phyloP scores from a whole-genome alignment of 2,329 filamentous ascomycete species.

The Penicillium hordei region DNA sequence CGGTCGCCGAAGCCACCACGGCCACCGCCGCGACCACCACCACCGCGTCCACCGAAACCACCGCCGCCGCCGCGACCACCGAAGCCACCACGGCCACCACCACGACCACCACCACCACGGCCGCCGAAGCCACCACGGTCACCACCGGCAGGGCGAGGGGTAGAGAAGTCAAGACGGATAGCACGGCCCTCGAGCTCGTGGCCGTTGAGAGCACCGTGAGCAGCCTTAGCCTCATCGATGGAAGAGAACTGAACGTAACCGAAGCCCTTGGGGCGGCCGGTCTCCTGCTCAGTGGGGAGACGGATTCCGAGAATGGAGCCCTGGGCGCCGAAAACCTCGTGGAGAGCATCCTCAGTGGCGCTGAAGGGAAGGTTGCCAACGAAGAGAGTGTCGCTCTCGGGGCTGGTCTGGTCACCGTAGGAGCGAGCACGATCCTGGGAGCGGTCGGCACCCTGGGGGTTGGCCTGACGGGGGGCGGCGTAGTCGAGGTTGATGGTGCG shows the following conservation, averaged over 20 bases:
- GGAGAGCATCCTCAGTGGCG: conserved; percentile 72
- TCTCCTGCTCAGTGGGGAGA: conserved; percentile 83
- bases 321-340: conserved; percentile 70
- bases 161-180: conserved; percentile 80
- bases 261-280: conserved; percentile 84
- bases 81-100: conserved; percentile 51
- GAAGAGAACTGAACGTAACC: conserved; percentile 84
- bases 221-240: conserved; percentile 77
- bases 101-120: conserved; percentile 53
- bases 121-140: conserved; percentile 48
- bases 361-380: conserved; percentile 89
- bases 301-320: conserved; percentile 74
- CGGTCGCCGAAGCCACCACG: conserved; percentile 50
- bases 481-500: conserved; percentile 78
- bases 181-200: conserved; percentile 69
- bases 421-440: conserved; percentile 51
- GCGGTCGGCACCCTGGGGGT: conserved; percentile 52
- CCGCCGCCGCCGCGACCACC: conserved; percentile 48
- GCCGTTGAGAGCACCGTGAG: conserved; percentile 69
- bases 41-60: conserved; percentile 44
- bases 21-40: conserved; percentile 42
- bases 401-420: conserved; percentile 77
- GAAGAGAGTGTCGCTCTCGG: conserved; percentile 83
- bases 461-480: conserved; percentile 64
- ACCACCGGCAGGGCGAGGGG: conserved; percentile 61